phyloP scores from a whole-genome alignment of 2,329 filamentous ascomycete genomes.

The Graphilbum sp. region DNA sequence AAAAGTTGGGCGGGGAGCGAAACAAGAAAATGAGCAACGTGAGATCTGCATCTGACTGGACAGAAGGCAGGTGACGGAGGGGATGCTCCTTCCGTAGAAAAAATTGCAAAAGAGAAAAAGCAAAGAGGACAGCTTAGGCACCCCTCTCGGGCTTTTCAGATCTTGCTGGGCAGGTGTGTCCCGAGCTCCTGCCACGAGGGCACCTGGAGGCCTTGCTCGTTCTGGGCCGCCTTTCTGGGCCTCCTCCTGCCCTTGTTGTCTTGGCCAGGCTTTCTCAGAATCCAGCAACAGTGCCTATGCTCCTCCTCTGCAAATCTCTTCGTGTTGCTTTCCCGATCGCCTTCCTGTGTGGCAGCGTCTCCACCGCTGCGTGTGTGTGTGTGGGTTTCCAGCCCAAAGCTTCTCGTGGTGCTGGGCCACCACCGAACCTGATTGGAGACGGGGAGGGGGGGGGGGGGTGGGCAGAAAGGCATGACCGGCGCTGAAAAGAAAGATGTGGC shows the following conservation, averaged over 20 bases:
- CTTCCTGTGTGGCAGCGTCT: background rate
- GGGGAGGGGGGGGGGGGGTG: background rate
- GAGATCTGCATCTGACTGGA: background rate
- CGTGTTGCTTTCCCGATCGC: too few relatives aligned
- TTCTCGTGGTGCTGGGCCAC: background rate
- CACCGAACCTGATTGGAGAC: slow-evolving; percentile 3
- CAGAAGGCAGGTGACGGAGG: background rate
- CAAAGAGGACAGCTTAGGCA: too few relatives aligned
- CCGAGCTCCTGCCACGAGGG: background rate
- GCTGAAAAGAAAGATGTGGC: background rate
- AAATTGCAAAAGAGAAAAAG: background rate
- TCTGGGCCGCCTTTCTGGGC: too few relatives aligned
- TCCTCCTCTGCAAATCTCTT: too few relatives aligned
- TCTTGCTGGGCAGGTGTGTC: background rate
- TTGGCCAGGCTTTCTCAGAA: too few relatives aligned
- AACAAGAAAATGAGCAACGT: background rate
- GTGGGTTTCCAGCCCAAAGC: slow-evolving; percentile 1
- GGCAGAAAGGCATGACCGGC: background rate
- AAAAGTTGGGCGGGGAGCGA: background rate
- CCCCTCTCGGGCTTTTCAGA: too few relatives aligned
- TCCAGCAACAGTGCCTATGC: too few relatives aligned
- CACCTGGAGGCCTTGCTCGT: background rate
- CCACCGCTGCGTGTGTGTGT: slow-evolving; percentile 1
- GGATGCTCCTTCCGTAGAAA: background rate
- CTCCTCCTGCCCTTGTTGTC: too few relatives aligned